Percentiles rank a stretch among this genome's conserved stretches.
Conservation (phyloP, 2,329 filamentous ascomycete genomes). For the Rutstroemia sp. region DNA sequence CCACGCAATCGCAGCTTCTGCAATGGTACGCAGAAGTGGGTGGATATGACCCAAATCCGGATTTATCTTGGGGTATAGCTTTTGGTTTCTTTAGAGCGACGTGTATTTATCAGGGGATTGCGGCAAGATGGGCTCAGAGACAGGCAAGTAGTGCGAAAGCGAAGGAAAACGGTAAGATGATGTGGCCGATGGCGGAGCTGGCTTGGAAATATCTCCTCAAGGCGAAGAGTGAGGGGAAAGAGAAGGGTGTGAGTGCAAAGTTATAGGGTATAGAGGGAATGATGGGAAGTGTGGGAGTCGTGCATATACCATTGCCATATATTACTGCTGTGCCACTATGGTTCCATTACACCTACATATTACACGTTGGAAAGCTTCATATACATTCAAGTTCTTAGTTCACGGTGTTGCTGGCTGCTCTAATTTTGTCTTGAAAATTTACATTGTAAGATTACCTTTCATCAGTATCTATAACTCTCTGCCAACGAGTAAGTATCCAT, state of each 20-base stretch:
- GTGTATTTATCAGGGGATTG: constrained; percentile 78
- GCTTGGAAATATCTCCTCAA: constrained; percentile 67
- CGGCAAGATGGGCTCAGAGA: constrained; percentile 72
- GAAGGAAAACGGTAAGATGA: constrained; percentile 59
- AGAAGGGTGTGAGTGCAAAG: neutral
- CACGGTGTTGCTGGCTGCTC: too few species aligned
- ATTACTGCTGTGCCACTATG: too few species aligned
- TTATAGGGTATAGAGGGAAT: neutral
- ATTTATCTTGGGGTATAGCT: constrained; percentile 53
- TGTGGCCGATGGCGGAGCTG: constrained; percentile 65
- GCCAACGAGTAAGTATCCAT: too few species aligned
- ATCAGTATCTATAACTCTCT: too few species aligned
- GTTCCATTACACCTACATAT: too few species aligned
- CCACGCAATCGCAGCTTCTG: constrained; percentile 49
- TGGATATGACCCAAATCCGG: constrained; percentile 62
- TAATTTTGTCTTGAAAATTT: too few species aligned
- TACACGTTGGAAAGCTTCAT: too few species aligned
- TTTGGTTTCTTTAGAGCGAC: constrained; percentile 55
- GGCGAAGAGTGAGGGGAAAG: constrained; percentile 31
- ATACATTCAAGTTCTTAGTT: too few species aligned
- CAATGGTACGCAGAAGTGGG: constrained; percentile 60
- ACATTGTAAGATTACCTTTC: too few species aligned
- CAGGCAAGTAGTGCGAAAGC: constrained; percentile 89
- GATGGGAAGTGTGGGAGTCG: too few species aligned
- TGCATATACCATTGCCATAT: too few species aligned